phyloP scores from a whole-genome alignment of 2,329 filamentous ascomycete genomes.

The Bipolaris victoriae region DNA sequence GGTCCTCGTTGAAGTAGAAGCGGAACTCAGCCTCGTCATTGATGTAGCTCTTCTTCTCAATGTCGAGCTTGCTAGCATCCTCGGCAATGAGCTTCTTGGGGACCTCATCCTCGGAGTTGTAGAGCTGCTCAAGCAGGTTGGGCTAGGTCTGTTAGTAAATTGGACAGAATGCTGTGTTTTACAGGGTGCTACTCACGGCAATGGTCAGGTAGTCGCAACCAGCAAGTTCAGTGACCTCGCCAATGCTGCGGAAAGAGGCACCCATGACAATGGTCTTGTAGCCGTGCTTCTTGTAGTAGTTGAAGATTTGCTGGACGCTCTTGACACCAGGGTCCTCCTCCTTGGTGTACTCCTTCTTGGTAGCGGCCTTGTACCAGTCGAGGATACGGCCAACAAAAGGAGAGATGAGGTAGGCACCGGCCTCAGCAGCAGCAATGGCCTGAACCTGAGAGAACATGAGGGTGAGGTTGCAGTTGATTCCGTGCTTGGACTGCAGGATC shows the following conservation, averaged over 20 bases:
- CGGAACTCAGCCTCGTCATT: slow-evolving; percentile 89
- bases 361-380: slow-evolving; percentile 97
- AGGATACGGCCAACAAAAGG: slow-evolving; percentile 99
- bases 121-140: slow-evolving; percentile 90
- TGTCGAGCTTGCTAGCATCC: slow-evolving; percentile 69
- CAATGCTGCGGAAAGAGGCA: slow-evolving; percentile 93
- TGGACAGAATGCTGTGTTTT: not conserved
- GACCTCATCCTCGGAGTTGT: slow-evolving; percentile 79
- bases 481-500: slow-evolving; percentile 94
- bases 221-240: slow-evolving; percentile 97
- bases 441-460: slow-evolving; percentile 97
- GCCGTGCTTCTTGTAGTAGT: slow-evolving; percentile 99
- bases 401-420: slow-evolving; percentile 95
- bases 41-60: slow-evolving; percentile 91
- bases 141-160: slow-evolving; percentile 61
- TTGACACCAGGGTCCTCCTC: slow-evolving; percentile 95
- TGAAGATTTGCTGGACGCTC: slow-evolving; percentile 92
- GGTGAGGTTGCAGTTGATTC: slow-evolving; percentile 97
- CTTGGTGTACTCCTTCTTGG: slow-evolving; percentile 90
- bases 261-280: slow-evolving; percentile 99
- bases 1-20: slow-evolving; percentile 99
- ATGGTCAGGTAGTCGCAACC: slow-evolving; percentile 99
- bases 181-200: slow-evolving; percentile 65
- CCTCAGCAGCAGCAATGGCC: slow-evolving; percentile 95
- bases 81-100: slow-evolving; percentile 90